These are phyloP conservation scores for Neurospora sp. DNA, from an alignment of 495 filamentous ascomycete genomes.

Conservation along the genomic window DNA sequence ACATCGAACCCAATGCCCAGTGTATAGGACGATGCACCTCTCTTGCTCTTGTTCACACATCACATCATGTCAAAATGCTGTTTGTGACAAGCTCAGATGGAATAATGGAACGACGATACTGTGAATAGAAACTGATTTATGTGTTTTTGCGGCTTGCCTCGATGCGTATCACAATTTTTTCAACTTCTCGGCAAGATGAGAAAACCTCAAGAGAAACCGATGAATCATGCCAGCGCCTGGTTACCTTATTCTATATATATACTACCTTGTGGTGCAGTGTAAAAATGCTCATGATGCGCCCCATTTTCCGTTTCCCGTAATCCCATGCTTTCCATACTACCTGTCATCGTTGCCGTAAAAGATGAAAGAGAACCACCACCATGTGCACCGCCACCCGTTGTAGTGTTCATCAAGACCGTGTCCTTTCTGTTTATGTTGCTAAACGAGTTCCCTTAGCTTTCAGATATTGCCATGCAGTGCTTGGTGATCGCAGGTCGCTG, in stretches of 20 bases:
- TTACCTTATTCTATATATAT: background rate
- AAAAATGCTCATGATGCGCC: background rate
- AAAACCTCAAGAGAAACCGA: background rate
- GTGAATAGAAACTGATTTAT: background rate
- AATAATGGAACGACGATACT: background rate
- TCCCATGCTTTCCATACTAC: background rate
- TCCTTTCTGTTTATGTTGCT: background rate
- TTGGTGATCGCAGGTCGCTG: background rate
- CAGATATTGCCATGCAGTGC: background rate
- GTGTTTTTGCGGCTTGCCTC: background rate
- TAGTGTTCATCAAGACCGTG: background rate
- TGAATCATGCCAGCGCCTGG: background rate
- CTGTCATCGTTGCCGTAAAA: background rate
- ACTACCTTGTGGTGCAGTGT: background rate
- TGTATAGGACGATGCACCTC: background rate
- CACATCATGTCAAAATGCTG: background rate
- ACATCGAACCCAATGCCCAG: background rate
- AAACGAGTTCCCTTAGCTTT: background rate
- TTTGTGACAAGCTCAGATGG: background rate
- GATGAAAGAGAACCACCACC: background rate
- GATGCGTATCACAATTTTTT: background rate
- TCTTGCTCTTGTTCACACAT: background rate
- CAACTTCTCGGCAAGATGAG: background rate
- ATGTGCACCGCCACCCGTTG: background rate
- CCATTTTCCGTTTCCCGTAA: background rate